Percentiles rank a stretch among this genome's conserved stretches.
Evolutionary conservation across 441 rosid species (phyloP).

Genomic region (Populus hybrid): DNA sequence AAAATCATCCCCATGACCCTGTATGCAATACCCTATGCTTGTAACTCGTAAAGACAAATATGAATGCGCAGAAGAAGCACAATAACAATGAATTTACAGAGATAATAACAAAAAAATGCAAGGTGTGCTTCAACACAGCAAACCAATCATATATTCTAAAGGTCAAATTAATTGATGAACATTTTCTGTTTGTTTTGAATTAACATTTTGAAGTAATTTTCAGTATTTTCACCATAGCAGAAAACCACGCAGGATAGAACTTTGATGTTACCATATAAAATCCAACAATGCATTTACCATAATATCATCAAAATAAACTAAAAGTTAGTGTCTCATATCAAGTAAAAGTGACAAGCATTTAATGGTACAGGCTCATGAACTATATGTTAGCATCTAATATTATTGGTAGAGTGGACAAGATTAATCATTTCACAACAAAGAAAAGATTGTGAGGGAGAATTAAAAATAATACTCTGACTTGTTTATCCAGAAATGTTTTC

Average conservation of each 20-base stretch:
- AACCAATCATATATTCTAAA: no score
- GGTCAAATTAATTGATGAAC: background rate
- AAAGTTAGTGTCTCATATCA: background rate
- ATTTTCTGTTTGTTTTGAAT: no score
- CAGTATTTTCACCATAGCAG: background rate
- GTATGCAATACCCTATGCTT: constrained; percentile 1
- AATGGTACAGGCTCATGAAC: background rate
- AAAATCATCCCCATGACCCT: constrained; percentile 96
- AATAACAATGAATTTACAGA: background rate
- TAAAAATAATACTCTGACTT: background rate
- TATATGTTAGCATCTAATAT: no score
- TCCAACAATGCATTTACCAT: background rate
- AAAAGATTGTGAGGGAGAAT: no score
- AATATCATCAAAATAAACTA: no score
- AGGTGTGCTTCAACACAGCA: background rate
- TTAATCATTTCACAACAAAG: background rate
- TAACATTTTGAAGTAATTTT: background rate
- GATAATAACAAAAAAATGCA: background rate
- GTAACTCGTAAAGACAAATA: background rate
- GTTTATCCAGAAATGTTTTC: no score
- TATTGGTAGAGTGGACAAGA: no score
- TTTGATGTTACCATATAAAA: background rate
- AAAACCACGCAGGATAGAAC: background rate
- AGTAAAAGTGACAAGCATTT: background rate
- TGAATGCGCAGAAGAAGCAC: background rate